A percentile compares a stretch with the other conserved stretches of the same genome.
Evolutionary conservation across 2,329 filamentous ascomycete genomes (phyloP).

Genomic region (Tolypocladium ovalisporum): DNA sequence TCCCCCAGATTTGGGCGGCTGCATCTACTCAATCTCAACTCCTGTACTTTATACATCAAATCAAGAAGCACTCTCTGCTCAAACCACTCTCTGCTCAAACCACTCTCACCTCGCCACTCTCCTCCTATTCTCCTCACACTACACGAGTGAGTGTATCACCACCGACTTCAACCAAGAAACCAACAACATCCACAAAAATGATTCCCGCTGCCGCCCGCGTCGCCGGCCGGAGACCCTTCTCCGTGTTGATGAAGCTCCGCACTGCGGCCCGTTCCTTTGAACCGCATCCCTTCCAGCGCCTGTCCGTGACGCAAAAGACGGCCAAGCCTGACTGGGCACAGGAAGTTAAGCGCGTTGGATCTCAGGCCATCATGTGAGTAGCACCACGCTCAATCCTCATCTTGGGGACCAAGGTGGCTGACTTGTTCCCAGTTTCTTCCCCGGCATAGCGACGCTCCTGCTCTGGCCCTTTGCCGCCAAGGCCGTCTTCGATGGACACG

Average conservation of each 20-base stretch:
- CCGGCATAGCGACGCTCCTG: conserved; percentile 19
- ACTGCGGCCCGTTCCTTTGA: conserved; percentile 21
- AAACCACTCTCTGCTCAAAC: no score
- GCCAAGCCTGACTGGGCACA: conserved; percentile 20
- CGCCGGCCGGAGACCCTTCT: conserved; percentile 21
- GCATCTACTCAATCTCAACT: background rate
- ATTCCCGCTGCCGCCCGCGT: conserved; percentile 16
- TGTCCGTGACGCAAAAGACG: conserved; percentile 14
- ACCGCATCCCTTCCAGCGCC: conserved; percentile 23
- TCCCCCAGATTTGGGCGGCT: background rate
- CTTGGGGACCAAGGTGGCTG: background rate
- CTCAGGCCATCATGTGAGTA: conserved; percentile 22
- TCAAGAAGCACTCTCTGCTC: background rate
- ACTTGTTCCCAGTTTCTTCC: conserved; percentile 19
- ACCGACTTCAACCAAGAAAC: background rate
- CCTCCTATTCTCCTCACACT: background rate
- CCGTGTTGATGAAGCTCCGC: conserved; percentile 20
- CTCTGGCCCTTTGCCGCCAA: conserved; percentile 22
- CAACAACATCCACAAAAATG: conserved; percentile 10
- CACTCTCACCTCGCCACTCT: background rate
- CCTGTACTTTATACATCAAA: background rate
- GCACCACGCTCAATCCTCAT: background rate
- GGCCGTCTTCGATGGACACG: conserved; percentile 18
- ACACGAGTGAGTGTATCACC: background rate
- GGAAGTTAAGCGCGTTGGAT: conserved; percentile 19